phyloP scores from a whole-genome alignment of 164 flowering plant genomes.

The Piper longum region DNA sequence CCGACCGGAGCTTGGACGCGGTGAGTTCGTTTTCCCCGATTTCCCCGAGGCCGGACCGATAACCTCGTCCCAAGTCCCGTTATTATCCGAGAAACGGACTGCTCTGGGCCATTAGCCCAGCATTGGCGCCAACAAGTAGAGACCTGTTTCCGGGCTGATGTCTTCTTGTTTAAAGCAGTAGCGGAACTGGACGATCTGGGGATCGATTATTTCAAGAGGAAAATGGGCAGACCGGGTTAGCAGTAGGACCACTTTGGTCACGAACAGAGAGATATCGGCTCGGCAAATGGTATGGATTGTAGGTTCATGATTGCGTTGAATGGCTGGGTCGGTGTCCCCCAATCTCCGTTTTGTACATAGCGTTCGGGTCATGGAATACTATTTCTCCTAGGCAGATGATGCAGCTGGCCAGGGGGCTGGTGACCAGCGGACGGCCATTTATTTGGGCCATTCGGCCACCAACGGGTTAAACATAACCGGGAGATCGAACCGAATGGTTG shows the following conservation, averaged over 20 bases:
- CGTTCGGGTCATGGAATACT: conserved; percentile 19
- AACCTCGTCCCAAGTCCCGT: background rate
- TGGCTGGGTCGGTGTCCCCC: conserved; percentile 6
- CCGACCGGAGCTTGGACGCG: background rate
- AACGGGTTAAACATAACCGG: conserved; percentile 4
- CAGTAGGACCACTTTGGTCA: conserved; percentile 5
- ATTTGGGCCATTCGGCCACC: conserved; percentile 28
- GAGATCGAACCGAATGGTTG: conserved; percentile 18
- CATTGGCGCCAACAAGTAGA: background rate
- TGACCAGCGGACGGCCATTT: conserved; percentile 10
- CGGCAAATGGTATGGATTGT: conserved; percentile 6
- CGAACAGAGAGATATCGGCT: background rate
- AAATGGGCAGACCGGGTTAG: background rate
- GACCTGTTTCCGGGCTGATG: background rate
- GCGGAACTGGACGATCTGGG: conserved; percentile 4
- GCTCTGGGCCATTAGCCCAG: background rate
- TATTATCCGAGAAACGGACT: background rate
- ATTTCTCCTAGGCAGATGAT: conserved; percentile 19
- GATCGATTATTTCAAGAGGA: conserved; percentile 4
- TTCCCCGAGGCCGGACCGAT: background rate
- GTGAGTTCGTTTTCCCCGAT: conserved; percentile 1
- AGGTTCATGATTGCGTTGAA: conserved; percentile 1
- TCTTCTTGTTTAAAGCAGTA: conserved; percentile 3
- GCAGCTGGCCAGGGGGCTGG: conserved; percentile 22
- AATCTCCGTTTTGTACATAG: conserved; percentile 6